A percentile compares a stretch with the other conserved stretches of the same genome.
These are phyloP conservation scores for Penium margaritaceum DNA, from an alignment of 139 green algal genomes.

Conservation along the genomic window DNA sequence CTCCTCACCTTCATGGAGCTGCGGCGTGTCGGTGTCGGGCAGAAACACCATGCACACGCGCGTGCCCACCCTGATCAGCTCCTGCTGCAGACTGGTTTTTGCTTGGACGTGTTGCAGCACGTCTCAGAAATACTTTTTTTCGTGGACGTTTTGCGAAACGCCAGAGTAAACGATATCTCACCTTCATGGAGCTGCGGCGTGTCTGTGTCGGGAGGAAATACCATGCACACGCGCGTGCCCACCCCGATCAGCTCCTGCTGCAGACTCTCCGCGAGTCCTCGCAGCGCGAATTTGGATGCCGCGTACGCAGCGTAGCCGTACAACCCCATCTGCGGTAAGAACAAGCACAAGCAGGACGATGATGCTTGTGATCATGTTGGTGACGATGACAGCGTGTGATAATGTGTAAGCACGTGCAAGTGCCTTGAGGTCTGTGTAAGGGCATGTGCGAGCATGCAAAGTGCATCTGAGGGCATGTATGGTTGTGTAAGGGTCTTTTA, in stretches of 20 bases:
- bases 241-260: slow-evolving; percentile 21
- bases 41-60: slow-evolving; percentile 39
- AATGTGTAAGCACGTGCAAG: too few species aligned
- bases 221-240: slow-evolving; percentile 36
- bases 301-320: slow-evolving; percentile 41
- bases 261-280: slow-evolving; percentile 38
- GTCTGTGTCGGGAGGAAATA: slow-evolving; percentile 44
- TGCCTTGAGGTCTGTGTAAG: too few species aligned
- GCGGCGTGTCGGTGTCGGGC: slow-evolving; percentile 46
- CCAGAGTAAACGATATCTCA: too few species aligned
- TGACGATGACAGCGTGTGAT: too few species aligned
- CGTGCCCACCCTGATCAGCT: slow-evolving; percentile 29
- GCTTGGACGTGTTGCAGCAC: too few species aligned
- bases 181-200: slow-evolving; percentile 29
- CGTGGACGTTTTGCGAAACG: too few species aligned
- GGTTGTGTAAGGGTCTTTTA: too few species aligned
- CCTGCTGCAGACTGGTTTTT: slow-evolving; percentile 19
- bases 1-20: slow-evolving; percentile 21
- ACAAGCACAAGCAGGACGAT: too few species aligned
- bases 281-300: slow-evolving; percentile 39
- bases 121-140: too few species aligned
- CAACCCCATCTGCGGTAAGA: slow-evolving; percentile 23
- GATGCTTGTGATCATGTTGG: too few species aligned
- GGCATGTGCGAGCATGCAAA: too few species aligned
- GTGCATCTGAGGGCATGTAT: too few species aligned